phyloP scores from a whole-genome alignment of 768 basidiomycete genomes.

The Rubroboletus pulcherrimus region DNA sequence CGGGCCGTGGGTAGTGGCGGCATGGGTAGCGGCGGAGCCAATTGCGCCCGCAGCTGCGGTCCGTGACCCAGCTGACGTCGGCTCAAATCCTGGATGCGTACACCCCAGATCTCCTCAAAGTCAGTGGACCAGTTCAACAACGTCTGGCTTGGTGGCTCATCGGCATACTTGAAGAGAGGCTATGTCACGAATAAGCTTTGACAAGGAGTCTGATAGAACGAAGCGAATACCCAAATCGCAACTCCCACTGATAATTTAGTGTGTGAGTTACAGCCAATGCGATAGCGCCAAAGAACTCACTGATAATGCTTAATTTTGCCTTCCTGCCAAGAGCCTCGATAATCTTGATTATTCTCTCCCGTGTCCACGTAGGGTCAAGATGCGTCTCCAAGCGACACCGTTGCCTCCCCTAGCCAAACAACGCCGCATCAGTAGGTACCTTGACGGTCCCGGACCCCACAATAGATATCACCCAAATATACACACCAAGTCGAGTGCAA shows the following conservation, averaged over 20 bases:
- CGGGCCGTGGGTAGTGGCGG: conserved; percentile 31
- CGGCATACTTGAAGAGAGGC: conserved; percentile 65
- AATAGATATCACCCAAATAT: conserved; percentile 1
- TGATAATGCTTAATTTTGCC: conserved; percentile 41
- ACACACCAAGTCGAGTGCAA: conserved; percentile 63
- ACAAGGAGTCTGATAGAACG: conserved; percentile 23
- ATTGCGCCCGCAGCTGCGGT: conserved; percentile 16
- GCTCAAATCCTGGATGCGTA: conserved; percentile 49
- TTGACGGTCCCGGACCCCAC: background rate
- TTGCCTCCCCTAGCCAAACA: conserved; percentile 26
- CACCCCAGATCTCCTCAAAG: conserved; percentile 66
- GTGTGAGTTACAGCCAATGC: conserved; percentile 10
- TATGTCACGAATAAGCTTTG: conserved; percentile 27
- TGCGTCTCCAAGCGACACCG: conserved; percentile 28
- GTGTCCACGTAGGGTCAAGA: conserved; percentile 32
- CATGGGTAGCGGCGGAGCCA: conserved; percentile 24
- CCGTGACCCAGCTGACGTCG: conserved; percentile 17
- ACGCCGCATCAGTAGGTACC: background rate
- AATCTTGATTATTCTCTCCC: conserved; percentile 38
- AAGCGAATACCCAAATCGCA: conserved; percentile 54
- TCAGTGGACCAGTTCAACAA: conserved; percentile 58
- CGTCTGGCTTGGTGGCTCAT: conserved; percentile 47
- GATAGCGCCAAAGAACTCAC: conserved; percentile 39
- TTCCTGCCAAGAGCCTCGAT: conserved; percentile 39
- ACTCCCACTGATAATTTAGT: conserved; percentile 48